Base-by-base conservation (phyloP, 2,329 filamentous ascomycete genomes). In the Botrytis fragariae region DNA sequence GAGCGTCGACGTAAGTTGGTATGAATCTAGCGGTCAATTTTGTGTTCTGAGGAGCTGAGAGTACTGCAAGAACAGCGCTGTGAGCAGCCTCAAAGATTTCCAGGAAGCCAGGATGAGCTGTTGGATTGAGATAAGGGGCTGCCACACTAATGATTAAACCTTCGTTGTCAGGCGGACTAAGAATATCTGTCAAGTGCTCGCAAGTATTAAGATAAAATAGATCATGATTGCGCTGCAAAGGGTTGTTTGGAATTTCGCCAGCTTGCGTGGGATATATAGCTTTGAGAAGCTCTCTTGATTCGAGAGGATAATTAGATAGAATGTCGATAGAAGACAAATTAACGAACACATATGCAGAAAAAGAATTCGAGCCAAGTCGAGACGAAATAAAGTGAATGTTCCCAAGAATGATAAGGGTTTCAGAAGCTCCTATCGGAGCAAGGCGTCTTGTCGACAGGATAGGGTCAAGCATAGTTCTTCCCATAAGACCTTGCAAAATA, bases 21-120 rank as follows among this genome's bases (percentile, higher is more conserved):
- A 93, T 82, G 75, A 92, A 86, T 76, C 86, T 88, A 4, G 87
- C 84, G 18, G 90, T 87, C 9, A 92, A 80, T 32, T 87, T 85
- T 3, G 88, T 87, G 73, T 90, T 91, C 74, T 88, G 87, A 1
- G 91, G 90, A 16, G 90, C 87, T 0, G 90, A 90, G 45, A 93
- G 87, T n/a, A 92, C 88, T 4, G 91, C 87, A 18, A 93, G 85
- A 81, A 90, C 89, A 42, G 92, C 86, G 74, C 89, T 91, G 79
- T 93, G 91, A 1, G 91, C 91, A 9, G 91, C 90, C 82, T 93
- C 91, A 77, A 93, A 93, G 39, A 92, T 89, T 59, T 90, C 87
- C 3, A 91, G 83, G 16, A 92, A 84, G 63, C 87, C 73, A 6
- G 75, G 71, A 61, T 80, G 78, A 18, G 77, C 78, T n/a, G 73